These are phyloP conservation scores for Trypanosoma scelopori DNA, from an alignment of 208 protist species.

Conservation along the genomic window DNA sequence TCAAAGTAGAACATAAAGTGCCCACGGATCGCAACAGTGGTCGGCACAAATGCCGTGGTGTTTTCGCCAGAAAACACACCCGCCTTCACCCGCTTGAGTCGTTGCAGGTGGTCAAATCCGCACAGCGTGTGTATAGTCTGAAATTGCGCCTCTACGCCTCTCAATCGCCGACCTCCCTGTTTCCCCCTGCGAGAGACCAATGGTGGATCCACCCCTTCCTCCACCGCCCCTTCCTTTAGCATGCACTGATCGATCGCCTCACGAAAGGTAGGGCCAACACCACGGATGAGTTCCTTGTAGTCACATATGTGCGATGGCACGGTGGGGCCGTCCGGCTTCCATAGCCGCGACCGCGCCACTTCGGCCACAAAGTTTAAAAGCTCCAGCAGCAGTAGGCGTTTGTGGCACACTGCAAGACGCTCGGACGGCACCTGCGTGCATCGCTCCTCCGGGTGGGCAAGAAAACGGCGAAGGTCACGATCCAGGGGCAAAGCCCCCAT, in stretches of 20 bases:
- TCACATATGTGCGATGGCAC: neutral
- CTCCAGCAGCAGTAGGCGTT: conserved; percentile 7
- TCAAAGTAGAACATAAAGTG: conserved; percentile 26
- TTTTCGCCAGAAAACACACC: neutral
- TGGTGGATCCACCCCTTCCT: no score
- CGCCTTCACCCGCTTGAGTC: conserved; percentile 5
- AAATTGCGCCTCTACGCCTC: neutral
- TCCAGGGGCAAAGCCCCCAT: neutral
- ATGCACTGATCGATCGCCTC: conserved; percentile 8
- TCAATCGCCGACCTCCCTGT: neutral
- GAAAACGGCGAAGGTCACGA: conserved; percentile 6
- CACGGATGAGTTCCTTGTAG: conserved; percentile 9
- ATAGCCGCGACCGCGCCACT: conserved; percentile 9
- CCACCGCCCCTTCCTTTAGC: neutral
- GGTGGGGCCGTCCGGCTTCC: conserved; percentile 15
- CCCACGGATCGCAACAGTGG: conserved; percentile 10
- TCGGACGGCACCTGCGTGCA: neutral
- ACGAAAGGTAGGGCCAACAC: conserved; percentile 3
- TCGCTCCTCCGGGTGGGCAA: conserved; percentile 4
- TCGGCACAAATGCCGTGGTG: conserved; percentile 2
- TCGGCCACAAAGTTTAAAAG: conserved; percentile 8
- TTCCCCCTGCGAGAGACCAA: no score
- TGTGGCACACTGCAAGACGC: neutral
- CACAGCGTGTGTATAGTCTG: conserved; percentile 9
- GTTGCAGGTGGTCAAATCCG: conserved; percentile 3